A percentile compares a stretch with the other conserved stretches of the same genome.
Evolutionary conservation across 371 early-diverging fungal genomes (phyloP).

Genomic region (Actinomucor elegans): DNA sequence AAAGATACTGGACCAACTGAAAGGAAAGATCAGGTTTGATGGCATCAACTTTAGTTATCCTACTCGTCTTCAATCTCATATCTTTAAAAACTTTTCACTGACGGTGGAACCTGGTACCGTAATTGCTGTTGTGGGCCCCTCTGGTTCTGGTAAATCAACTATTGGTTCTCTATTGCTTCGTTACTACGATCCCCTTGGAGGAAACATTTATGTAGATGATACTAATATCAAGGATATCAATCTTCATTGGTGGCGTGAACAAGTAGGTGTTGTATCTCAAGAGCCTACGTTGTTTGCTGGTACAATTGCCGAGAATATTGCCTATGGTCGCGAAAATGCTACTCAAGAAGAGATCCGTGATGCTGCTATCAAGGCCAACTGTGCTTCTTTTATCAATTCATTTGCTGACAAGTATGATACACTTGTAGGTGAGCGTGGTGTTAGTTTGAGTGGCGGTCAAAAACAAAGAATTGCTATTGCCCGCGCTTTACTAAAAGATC

Average conservation of each 20-base stretch:
- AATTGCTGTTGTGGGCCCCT: slow-evolving; percentile 61
- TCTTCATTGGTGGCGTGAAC: slow-evolving; percentile 54
- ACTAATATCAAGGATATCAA: slow-evolving; percentile 54
- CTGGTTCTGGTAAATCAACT: slow-evolving; percentile 79
- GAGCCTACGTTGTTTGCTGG: slow-evolving; percentile 85
- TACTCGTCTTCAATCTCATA: slow-evolving; percentile 57
- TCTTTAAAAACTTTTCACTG: slow-evolving; percentile 65
- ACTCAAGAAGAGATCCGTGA: slow-evolving; percentile 56
- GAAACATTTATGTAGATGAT: slow-evolving; percentile 61
- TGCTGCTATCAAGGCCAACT: slow-evolving; percentile 68
- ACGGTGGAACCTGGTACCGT: slow-evolving; percentile 67
- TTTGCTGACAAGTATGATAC: slow-evolving; percentile 72
- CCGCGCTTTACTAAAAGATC: slow-evolving; percentile 72
- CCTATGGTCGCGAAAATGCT: slow-evolving; percentile 61
- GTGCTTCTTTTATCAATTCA: slow-evolving; percentile 57
- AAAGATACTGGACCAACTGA: slow-evolving; percentile 32
- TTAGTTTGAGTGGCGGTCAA: slow-evolving; percentile 80
- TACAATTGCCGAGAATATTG: slow-evolving; percentile 79
- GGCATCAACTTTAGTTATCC: slow-evolving; percentile 74
- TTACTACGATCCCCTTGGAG: slow-evolving; percentile 65
- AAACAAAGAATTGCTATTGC: slow-evolving; percentile 80
- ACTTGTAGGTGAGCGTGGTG: slow-evolving; percentile 70
- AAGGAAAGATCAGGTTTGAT: slow-evolving; percentile 66
- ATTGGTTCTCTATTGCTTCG: slow-evolving; percentile 67
- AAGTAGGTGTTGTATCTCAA: slow-evolving; percentile 76